Percentiles rank a stretch among this genome's conserved stretches.
Conservation (phyloP, 2,329 filamentous ascomycete genomes). For the Akanthomyces dipterigenus region DNA sequence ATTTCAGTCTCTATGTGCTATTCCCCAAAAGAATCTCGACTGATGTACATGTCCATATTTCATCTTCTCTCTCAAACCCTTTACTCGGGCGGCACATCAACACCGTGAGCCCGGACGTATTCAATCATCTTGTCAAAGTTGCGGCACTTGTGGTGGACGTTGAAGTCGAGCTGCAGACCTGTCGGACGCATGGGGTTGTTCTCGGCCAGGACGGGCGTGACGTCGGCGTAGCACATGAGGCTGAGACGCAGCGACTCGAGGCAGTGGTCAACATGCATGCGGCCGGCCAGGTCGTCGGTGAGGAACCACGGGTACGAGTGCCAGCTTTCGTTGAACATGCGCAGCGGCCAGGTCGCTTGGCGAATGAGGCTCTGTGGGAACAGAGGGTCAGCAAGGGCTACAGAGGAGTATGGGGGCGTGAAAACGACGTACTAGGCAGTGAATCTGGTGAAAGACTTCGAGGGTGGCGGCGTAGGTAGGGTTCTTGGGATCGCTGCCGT, state of each 20-base stretch:
- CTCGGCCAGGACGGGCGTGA: constrained; percentile 13
- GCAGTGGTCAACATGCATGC: constrained; percentile 16
- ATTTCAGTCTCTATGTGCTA: constrained; percentile 1
- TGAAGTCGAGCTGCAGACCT: constrained; percentile 12
- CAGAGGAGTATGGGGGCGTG: neutral
- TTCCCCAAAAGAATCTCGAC: neutral
- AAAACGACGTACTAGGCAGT: constrained; percentile 12
- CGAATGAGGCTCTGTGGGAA: constrained; percentile 13
- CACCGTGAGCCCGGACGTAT: constrained; percentile 10
- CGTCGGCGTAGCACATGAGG: constrained; percentile 16
- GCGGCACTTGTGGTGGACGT: constrained; percentile 16
- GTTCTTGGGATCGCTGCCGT: constrained; percentile 5
- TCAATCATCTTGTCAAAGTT: constrained; percentile 14
- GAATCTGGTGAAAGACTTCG: constrained; percentile 16
- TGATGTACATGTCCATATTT: neutral
- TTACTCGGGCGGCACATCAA: constrained; percentile 4
- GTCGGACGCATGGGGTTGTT: neutral
- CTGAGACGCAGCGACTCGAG: constrained; percentile 15
- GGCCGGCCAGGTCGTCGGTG: constrained; percentile 11
- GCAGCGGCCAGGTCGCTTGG: constrained; percentile 10
- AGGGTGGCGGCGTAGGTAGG: constrained; percentile 13
- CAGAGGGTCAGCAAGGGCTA: neutral
- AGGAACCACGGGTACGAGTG: constrained; percentile 11
- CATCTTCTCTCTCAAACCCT: no score
- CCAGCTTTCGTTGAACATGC: constrained; percentile 14